Conservation (phyloP, 495 filamentous ascomycete species). For the Cercophora samala region DNA sequence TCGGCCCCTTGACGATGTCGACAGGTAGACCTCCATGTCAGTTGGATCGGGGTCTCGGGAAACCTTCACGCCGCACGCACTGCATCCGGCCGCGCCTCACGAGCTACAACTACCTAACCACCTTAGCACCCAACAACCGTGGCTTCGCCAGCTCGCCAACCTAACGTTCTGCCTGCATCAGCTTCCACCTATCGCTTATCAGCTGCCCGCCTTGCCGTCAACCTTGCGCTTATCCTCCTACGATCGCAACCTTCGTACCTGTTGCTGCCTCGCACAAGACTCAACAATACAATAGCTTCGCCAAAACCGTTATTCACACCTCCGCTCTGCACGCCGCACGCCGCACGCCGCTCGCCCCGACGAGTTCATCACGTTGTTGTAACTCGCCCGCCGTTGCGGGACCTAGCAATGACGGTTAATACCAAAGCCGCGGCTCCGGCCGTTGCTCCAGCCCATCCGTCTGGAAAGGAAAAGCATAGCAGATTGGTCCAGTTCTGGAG, state of each 20-base stretch:
- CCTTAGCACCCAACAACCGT: neutral
- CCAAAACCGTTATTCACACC: neutral
- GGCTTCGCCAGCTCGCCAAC: neutral
- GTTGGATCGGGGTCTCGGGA: neutral
- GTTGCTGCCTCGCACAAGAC: neutral
- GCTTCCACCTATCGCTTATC: neutral
- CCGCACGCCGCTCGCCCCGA: neutral
- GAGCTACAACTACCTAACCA: neutral
- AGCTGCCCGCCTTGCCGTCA: neutral
- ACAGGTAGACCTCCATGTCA: too few species aligned
- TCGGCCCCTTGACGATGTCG: neutral
- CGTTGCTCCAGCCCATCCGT: conserved; percentile 48
- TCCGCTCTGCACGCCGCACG: neutral
- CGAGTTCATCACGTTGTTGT: neutral
- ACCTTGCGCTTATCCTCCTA: neutral
- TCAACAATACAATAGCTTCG: neutral
- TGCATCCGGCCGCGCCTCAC: neutral
- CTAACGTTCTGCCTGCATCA: neutral
- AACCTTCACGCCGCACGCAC: neutral
- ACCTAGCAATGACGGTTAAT: conserved; percentile 8
- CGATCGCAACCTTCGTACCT: neutral
- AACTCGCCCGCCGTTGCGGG: neutral
- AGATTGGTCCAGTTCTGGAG: conserved; percentile 61
- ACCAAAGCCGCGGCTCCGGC: conserved; percentile 17
- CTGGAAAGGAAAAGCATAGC: conserved; percentile 66